A percentile compares a stretch with the other conserved stretches of the same genome.
These are phyloP conservation scores for Botrytis tulipae DNA, from an alignment of 2,329 filamentous ascomycete species.

Conservation along the genomic window DNA sequence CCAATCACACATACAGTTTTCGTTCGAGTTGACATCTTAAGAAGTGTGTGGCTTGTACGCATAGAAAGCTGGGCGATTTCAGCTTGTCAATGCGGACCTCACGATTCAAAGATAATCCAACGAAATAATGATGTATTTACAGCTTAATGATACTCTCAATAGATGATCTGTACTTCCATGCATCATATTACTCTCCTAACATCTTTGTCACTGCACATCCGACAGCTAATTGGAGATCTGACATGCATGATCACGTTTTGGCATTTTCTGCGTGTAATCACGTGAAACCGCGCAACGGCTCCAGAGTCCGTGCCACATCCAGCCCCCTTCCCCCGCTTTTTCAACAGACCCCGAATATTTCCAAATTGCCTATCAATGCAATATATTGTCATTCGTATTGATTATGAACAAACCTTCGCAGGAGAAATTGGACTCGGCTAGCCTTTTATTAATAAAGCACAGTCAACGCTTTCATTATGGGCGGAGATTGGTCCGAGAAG, in stretches of 20 bases:
- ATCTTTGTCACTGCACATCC: neutral
- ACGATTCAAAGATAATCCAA: neutral
- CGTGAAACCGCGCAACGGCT: neutral
- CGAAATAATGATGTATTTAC: neutral
- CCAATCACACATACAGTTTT: constrained; percentile 36
- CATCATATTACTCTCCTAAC: neutral
- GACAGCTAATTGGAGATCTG: neutral
- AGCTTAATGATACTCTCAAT: neutral
- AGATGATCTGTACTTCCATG: neutral
- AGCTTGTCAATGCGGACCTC: neutral
- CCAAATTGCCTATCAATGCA: neutral
- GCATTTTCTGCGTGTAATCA: neutral
- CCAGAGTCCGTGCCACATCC: neutral
- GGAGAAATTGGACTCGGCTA: neutral
- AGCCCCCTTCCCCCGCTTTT: neutral
- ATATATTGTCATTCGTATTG: neutral
- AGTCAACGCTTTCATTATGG: neutral
- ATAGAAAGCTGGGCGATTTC: neutral
- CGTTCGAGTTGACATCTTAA: constrained; percentile 15
- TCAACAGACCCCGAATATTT: neutral
- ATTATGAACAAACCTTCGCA: neutral
- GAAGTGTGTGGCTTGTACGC: constrained; percentile 1
- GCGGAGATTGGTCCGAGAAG: neutral
- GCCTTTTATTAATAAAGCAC: neutral
- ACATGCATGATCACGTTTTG: constrained; percentile 12